A percentile compares a stretch with the other conserved stretches of the same genome.
phyloP scores from a whole-genome alignment of 1,284 basidiomycete species.

The Singerocomus rubriflavus region DNA sequence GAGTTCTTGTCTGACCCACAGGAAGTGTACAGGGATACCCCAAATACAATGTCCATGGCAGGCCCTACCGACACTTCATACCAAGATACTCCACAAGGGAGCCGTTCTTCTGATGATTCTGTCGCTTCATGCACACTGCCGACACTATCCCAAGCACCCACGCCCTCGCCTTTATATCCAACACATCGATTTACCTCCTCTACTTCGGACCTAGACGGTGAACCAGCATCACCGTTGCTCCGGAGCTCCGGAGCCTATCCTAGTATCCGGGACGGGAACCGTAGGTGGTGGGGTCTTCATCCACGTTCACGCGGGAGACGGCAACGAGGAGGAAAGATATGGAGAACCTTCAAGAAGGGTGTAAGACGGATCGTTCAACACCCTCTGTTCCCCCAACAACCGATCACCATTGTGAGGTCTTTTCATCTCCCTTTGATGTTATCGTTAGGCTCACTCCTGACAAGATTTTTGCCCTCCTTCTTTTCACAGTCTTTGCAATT shows the following conservation, averaged over 20 bases:
- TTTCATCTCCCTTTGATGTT: constrained; percentile 4
- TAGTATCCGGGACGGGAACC: constrained; percentile 44
- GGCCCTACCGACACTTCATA: constrained; percentile 23
- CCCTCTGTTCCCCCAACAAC: constrained; percentile 77
- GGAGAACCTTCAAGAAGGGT: constrained; percentile 51
- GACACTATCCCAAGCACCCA: constrained; percentile 44
- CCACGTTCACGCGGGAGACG: constrained; percentile 33
- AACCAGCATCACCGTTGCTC: constrained; percentile 53
- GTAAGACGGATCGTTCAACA: constrained; percentile 60
- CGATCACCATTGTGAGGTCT: constrained; percentile 70
- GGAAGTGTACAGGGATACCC: constrained; percentile 10
- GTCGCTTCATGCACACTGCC: constrained; percentile 43
- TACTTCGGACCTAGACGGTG: constrained; percentile 64
- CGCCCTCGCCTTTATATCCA: constrained; percentile 47
- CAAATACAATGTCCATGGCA: constrained; percentile 2
- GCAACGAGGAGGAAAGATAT: constrained; percentile 36
- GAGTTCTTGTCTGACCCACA: constrained; percentile 22
- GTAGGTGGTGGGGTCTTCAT: constrained; percentile 47
- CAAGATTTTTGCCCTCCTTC: constrained; percentile 69
- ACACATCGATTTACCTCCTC: constrained; percentile 49
- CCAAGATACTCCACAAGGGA: constrained; percentile 19
- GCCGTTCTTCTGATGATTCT: constrained; percentile 37
- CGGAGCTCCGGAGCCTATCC: constrained; percentile 33
- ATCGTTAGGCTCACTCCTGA: constrained; percentile 18
- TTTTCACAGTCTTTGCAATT: constrained; percentile 72